Evolutionary conservation across 1,139 yeast species (phyloP), one percentile per base, ranked within the genome.

Genomic region (Yamadazyma oceani): DNA sequence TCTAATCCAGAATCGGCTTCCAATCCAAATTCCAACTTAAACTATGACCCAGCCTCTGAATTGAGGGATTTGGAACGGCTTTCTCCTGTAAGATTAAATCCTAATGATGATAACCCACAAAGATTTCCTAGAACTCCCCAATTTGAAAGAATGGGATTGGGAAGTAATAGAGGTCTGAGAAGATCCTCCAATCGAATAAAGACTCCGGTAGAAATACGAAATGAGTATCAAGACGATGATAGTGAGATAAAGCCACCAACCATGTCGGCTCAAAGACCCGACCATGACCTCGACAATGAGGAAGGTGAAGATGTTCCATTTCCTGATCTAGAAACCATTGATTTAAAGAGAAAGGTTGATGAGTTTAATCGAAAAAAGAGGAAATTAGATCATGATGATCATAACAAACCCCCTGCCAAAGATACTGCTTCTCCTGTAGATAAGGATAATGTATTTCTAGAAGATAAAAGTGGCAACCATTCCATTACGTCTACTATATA

Each of bases 71-170:
- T 36, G 7, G 38, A 37, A 19, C 37, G 40, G 22, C 22, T 39
- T n/a, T 38, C 38, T 28, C 45, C 33, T 29, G 17, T 29, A 10
- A 17, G 6, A 4, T 29, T 29, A 12, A 19, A 17, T 31, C 15
- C 34, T 9, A 11, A 13, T n/a, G 34, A 37, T 5, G 25, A n/a
- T 11, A 62, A 55, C 31, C 58, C 59, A 6, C 78, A 71, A 40
- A 52, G 79, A 40, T 75, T 75, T 43, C 81, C 81, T 1, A 58
- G 69, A 34, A 73, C 82, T 0, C 79, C 80, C 3, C 67, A 67
- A 38, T 69, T 67, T 37, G 45, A 34, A 23, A 27, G 36, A 11
- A 23, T 32, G 30, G 30, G 30, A 16, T 27, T 27, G 12, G 30
- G 30, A 5, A 41, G 51, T 32, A 27, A 16, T 7, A 35, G 33